Evolutionary conservation across 441 rosid species (phyloP).

Genomic region (Breynia disticha): DNA sequence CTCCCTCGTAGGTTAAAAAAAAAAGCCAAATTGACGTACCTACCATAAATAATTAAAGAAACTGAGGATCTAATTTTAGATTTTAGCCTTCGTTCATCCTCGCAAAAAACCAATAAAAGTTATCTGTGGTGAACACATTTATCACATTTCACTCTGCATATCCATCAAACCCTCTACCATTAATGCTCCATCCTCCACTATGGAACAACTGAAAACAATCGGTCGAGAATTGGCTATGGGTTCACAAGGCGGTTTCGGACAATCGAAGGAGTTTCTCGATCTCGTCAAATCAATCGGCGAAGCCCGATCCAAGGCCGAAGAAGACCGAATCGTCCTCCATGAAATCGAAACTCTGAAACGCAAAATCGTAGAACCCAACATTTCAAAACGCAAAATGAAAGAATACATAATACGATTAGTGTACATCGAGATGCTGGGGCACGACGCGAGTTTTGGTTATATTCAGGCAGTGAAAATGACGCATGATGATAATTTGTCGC

Average conservation of each 20-base stretch:
- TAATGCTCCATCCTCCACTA: background rate
- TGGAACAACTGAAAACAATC: slow-evolving; percentile 96
- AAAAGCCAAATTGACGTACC: no score
- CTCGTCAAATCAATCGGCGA: slow-evolving; percentile 96
- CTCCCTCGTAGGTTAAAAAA: no score
- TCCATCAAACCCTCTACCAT: no score
- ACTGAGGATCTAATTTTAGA: no score
- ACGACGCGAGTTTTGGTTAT: slow-evolving; percentile 93
- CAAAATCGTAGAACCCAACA: slow-evolving; percentile 72
- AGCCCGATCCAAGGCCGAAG: slow-evolving; percentile 97
- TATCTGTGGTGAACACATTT: no score
- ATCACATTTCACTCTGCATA: no score
- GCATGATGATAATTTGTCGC: slow-evolving; percentile 65
- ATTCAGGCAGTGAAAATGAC: slow-evolving; percentile 99
- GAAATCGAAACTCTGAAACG: slow-evolving; percentile 92
- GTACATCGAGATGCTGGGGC: slow-evolving; percentile 96
- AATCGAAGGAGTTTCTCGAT: slow-evolving; percentile 92
- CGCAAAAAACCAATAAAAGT: no score
- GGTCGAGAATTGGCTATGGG: slow-evolving; percentile 99
- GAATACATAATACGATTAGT: slow-evolving; percentile 81
- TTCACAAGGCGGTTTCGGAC: slow-evolving; percentile 92
- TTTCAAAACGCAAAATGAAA: slow-evolving; percentile 91
- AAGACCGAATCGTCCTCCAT: slow-evolving; percentile 79
- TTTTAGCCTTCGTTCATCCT: no score
- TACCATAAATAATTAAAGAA: no score